Evolutionary conservation across 1,284 basidiomycete species (phyloP), one percentile per base, ranked within the genome.

Genomic region (Cutaneotrichosporon sp.): DNA sequence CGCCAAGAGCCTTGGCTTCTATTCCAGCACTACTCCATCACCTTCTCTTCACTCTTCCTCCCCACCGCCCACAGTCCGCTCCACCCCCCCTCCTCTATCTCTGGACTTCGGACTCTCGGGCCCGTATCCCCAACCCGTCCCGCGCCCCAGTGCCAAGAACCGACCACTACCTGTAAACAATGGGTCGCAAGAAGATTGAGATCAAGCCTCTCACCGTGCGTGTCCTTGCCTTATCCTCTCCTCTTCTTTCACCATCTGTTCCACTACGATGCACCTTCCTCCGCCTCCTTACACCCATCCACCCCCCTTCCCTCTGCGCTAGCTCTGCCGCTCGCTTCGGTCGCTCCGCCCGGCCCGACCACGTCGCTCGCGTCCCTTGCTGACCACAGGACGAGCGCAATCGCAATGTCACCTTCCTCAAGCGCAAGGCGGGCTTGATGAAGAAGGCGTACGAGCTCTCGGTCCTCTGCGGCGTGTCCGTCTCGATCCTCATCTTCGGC

Each of bases 151-250:
- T 13, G 38, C 18, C 16, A 42, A 42, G 1, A 3, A 42, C 18
- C 22, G 14, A 14, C 36, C 16, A 14, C n/a, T n/a, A n/a, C n/a
- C n/a, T n/a, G 29, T 11, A n/a, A 31, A 59, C 50, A 18, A 79
- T 80, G 78, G 78, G 78, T 20, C 69, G 78, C 57, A 80, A 80
- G 68, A 80, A 80, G 74, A 80, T 80, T 61, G 77, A 79, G 60
- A 80, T 80, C 62, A 67, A 77, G 54, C 77, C 77, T 34, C 59
- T 80, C 49, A 69, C 68, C 2, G 78, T 79, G 64, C 70, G 78
- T 73, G 2, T 24, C 4, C n/a, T n/a, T n/a, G 25, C 49, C 27
- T 22, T 24, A 7, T 29, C 16, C 14, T 33, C n/a, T 29, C 31
- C 6, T 34, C 49, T 18, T 29, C 49, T n/a, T n/a, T n/a, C n/a